Conservation (phyloP, 2,329 filamentous ascomycete genomes). For the Aotearoamyces nothofagi region DNA sequence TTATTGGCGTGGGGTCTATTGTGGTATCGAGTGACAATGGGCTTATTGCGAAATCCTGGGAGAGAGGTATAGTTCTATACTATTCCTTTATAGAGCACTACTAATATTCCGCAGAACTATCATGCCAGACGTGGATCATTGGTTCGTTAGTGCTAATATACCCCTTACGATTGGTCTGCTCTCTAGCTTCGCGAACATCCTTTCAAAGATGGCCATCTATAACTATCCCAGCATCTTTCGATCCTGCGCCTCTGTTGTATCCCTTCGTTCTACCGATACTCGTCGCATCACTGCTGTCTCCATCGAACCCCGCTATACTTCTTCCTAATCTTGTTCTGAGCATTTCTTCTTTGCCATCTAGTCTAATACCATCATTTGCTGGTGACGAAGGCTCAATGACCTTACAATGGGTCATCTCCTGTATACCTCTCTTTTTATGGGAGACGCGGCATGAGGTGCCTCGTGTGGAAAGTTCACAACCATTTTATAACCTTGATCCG, state of each 20-base stretch:
- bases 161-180: slow-evolving; percentile 39
- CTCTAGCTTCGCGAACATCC: slow-evolving; percentile 18
- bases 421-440: slow-evolving; percentile 40
- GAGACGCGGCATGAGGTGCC: too few species aligned
- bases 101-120: slow-evolving; percentile 16
- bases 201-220: slow-evolving; percentile 19
- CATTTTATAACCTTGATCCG: slow-evolving; percentile 14
- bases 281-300: slow-evolving; percentile 59
- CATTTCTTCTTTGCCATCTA: slow-evolving; percentile 59
- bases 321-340: slow-evolving; percentile 72
- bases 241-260: slow-evolving; percentile 83
- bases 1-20: slow-evolving; percentile 32
- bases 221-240: slow-evolving; percentile 60
- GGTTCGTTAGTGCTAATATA: slow-evolving; percentile 33
- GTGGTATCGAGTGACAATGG: slow-evolving; percentile 18
- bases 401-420: slow-evolving; percentile 67
- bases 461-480: too few species aligned
- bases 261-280: slow-evolving; percentile 63
- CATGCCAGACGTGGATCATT: slow-evolving; percentile 17
- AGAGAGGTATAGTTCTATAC: slow-evolving; percentile 26
- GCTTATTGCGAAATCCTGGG: slow-evolving; percentile 26
- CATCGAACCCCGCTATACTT: slow-evolving; percentile 42
- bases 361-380: slow-evolving; percentile 49
- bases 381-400: slow-evolving; percentile 41
- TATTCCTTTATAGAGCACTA: neutral